Base-by-base conservation (phyloP, 768 basidiomycete species). In the Boletus vinaceobasis region DNA sequence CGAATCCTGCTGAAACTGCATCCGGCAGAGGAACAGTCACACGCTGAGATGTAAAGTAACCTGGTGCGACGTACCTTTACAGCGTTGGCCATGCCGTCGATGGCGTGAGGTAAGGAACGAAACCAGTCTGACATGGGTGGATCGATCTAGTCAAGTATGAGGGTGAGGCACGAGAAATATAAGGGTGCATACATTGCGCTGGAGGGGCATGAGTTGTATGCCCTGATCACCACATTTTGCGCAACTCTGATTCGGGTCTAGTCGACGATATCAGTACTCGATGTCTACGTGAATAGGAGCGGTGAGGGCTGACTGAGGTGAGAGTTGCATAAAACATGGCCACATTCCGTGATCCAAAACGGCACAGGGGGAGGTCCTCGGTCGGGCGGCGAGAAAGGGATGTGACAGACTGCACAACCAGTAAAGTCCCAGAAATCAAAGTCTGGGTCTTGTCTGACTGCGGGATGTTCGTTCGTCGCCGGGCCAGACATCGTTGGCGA, bases 271-370 rank as follows among this genome's bases (percentile, higher is more conserved):
- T 50, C 36, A 47, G 50, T 23, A 26, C 13, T 52, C 15, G n/a
- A 13, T 31, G 29, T 9, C 3, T 33, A 9, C 2, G 15, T 1
- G 17, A 21, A 29, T 21, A 52, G 48, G 32, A 27, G 21, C 23
- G 1, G 4, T 1, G n/a, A 21, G 23, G 43, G 62, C 77, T 67
- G 65, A 93, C 91, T 88, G 66, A 93, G 83, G 71, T 93, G 91
- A 37, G 80, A 78, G 65, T 93, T 93, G 77, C 91, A 93, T 27
- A 93, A 61, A 53, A 93, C 80, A 75, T 93, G 91, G 0, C 89
- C 89, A 61, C 91, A 93, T 67, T 92, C 89, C 2, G 91, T 91
- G 56, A 92, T 75, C 91, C 91, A 93, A 68, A 93, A 93, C 0
- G 91, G 91, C 27, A 88, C 72, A 3, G 79, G 75, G 10, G 85